Conservation (phyloP, 352 stramenopile species). For the Globisporangium cederbergense region DNA sequence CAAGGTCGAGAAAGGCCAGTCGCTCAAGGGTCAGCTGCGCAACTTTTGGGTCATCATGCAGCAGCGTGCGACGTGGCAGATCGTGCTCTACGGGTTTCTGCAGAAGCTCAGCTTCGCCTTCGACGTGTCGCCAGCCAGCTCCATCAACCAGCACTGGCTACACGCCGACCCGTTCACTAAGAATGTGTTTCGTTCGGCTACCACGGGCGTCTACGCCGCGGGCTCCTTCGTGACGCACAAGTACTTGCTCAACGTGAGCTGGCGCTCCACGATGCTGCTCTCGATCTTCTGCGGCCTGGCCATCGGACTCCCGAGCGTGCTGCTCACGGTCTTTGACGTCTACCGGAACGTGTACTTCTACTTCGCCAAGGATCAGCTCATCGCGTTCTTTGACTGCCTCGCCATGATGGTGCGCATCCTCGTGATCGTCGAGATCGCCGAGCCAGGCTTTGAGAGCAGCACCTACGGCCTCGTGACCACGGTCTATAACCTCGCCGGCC, state of each 20-base stretch:
- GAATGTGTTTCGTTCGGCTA: constrained; percentile 55
- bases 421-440: constrained; percentile 76
- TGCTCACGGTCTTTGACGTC: constrained; percentile 58
- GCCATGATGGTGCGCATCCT: constrained; percentile 74
- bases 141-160: constrained; percentile 60
- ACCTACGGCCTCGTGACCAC: constrained; percentile 78
- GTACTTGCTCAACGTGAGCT: constrained; percentile 56
- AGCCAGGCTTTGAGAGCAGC: constrained; percentile 70
- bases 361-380: constrained; percentile 39
- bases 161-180: constrained; percentile 59
- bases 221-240: constrained; percentile 54
- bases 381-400: constrained; percentile 62
- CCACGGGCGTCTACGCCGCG: constrained; percentile 47
- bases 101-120: constrained; percentile 66
- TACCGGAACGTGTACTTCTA: constrained; percentile 68
- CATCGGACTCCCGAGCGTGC: constrained; percentile 31
- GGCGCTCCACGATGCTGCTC: constrained; percentile 49
- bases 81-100: constrained; percentile 64
- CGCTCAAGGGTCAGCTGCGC: constrained; percentile 28
- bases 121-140: constrained; percentile 44
- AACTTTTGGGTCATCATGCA: constrained; percentile 61
- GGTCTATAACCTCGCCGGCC: constrained; percentile 69
- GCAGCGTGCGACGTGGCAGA: constrained; percentile 66
- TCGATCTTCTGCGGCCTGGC: constrained; percentile 39
- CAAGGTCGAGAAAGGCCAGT: constrained; percentile 18